Evolutionary conservation across 805 yeast genomes (phyloP), one percentile per base, ranked within the genome.

Genomic region (Komagataella kurtzmanii): DNA sequence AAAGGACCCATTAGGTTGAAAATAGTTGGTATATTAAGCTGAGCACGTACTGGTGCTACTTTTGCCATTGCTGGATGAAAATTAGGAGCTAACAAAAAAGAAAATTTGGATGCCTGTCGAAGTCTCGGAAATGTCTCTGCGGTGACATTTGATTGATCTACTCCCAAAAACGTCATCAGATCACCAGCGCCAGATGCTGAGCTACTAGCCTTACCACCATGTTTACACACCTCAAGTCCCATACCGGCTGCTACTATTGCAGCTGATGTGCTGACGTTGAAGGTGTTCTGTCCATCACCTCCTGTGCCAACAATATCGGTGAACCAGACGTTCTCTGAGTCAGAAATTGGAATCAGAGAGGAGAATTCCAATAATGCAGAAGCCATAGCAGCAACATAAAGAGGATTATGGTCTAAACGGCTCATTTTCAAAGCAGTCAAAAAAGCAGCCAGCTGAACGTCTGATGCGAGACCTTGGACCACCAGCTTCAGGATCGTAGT

Each of bases 301-400:
- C 99, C 99, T 0, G 99, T 93, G 1, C 99, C 99, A 5, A 93
- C 99, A 30, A 93, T 87, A 65, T 93, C 99, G 5, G 84, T 73
- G 57, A 76, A 84, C 0, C 85, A 85, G 1, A 64, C 66, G 1
- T 68, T 59, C 45, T 75, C 77, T 12, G 77, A 75, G 1, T 61
- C 57, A 6, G 66, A 59, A 2, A 73, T 63, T 7, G 74, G 69
- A n/a, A 88, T 76, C 8, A 71, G 57, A 49, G 75, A 76, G 6
- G 93, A 81, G 58, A 75, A 83, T 58, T 79, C 78, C 54, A 86
- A 68, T 23, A 91, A 77, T 1, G 93, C 81, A 18, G 71, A 69
- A 0, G 88, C 97, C 0, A 97, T 97, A 7, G 87, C 83, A 3
- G 97, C 90, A 45, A 93, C 85, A 63, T 70, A 87, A 43, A 79